Percentiles rank a stretch among this genome's conserved stretches.
These are phyloP conservation scores for Xerophyta viscosa DNA, from an alignment of 106 monocot species.

Conservation along the genomic window DNA sequence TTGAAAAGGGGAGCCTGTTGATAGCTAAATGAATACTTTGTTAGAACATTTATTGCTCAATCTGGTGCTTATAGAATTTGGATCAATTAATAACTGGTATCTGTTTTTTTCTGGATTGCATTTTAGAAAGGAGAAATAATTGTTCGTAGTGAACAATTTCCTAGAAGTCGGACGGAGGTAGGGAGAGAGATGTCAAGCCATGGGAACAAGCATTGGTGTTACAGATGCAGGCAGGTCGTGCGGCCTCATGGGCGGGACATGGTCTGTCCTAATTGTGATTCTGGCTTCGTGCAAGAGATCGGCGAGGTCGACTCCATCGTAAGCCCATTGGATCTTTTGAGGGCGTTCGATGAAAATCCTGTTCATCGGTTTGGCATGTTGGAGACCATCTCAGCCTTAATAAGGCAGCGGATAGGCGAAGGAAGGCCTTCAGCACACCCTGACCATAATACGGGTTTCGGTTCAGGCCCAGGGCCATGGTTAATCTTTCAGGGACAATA, in stretches of 20 bases:
- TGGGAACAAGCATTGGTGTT: constrained; percentile 64
- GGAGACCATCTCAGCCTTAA: constrained; percentile 33
- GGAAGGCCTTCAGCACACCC: constrained; percentile 13
- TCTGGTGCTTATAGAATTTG: too few species aligned
- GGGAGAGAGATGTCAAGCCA: constrained; percentile 47
- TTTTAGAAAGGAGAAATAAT: too few species aligned
- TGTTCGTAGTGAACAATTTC: too few species aligned
- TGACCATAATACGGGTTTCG: constrained; percentile 27
- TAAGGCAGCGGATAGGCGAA: constrained; percentile 33
- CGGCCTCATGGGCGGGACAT: constrained; percentile 29
- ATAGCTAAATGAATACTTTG: too few species aligned
- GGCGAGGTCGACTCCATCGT: constrained; percentile 18
- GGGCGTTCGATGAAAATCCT: constrained; percentile 13
- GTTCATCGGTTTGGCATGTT: constrained; percentile 26
- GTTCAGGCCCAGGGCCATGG: constrained; percentile 35
- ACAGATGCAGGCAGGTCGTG: constrained; percentile 45
- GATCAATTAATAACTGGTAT: too few species aligned
- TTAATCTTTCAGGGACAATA: constrained; percentile 53
- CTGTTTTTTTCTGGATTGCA: too few species aligned
- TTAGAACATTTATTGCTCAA: too few species aligned
- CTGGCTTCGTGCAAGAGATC: constrained; percentile 65
- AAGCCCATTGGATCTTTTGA: constrained; percentile 32
- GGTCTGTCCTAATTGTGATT: constrained; percentile 56
- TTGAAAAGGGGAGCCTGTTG: too few species aligned
- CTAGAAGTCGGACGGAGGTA: too few species aligned